These are phyloP conservation scores for Linnemannia exigua DNA, from an alignment of 192 early-diverging fungal genomes.

Conservation along the genomic window DNA sequence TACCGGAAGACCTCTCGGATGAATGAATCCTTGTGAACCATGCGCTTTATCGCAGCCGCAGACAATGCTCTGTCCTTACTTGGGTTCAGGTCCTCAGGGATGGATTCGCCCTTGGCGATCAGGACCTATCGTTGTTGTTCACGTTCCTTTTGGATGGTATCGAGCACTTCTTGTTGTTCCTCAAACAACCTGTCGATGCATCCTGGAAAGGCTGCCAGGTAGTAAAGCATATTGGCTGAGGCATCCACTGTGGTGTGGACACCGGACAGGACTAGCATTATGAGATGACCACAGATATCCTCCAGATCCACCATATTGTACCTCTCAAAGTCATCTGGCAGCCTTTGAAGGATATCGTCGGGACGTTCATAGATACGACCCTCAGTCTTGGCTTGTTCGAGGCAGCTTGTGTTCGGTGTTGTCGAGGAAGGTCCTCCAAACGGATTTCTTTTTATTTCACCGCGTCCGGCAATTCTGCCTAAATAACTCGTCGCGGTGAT, in stretches of 20 bases:
- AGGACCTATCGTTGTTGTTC: conserved; percentile 25
- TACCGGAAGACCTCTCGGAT: conserved; percentile 56
- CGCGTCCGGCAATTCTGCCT: conserved; percentile 9
- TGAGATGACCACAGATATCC: conserved; percentile 44
- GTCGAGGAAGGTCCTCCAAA: conserved; percentile 9
- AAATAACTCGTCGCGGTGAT: conserved; percentile 35
- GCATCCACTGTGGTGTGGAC: conserved; percentile 54
- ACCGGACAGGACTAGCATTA: conserved; percentile 48
- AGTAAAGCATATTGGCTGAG: conserved; percentile 40
- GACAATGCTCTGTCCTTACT: conserved; percentile 33
- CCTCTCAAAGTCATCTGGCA: conserved; percentile 50
- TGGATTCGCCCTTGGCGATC: conserved; percentile 16
- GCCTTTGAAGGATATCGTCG: conserved; percentile 54
- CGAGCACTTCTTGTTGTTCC: conserved; percentile 54
- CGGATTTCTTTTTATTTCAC: background rate
- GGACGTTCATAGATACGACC: conserved; percentile 27
- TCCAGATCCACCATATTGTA: conserved; percentile 40
- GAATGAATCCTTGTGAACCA: conserved; percentile 60
- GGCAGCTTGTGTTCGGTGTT: conserved; percentile 12
- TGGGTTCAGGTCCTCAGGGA: conserved; percentile 40
- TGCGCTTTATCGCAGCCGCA: conserved; percentile 34
- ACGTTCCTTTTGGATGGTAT: conserved; percentile 25
- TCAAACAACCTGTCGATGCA: conserved; percentile 37
- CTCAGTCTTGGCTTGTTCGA: conserved; percentile 14
- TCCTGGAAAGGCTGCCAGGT: conserved; percentile 41